Conservation (phyloP, 345 rosid species). For the Pugionium dolabratum region DNA sequence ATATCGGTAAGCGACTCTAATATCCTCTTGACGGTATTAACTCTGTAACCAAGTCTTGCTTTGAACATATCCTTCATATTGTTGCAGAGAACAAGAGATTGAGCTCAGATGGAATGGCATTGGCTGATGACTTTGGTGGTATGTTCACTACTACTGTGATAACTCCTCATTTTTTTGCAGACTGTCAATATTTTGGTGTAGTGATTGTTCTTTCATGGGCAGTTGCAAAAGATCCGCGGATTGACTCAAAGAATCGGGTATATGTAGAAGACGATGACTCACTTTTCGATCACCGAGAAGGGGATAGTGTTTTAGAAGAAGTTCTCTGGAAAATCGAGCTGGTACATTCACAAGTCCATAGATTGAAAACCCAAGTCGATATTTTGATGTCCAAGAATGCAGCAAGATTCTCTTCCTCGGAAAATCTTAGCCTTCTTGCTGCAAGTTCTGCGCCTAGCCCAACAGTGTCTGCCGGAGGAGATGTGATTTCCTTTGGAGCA, state of each 20-base stretch:
- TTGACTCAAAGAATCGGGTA: constrained; percentile 42
- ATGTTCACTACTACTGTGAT: not conserved
- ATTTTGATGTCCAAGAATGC: constrained; percentile 63
- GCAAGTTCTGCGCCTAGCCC: constrained; percentile 90
- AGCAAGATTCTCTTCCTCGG: constrained; percentile 81
- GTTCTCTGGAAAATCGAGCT: constrained; percentile 70
- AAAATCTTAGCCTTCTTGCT: constrained; percentile 82
- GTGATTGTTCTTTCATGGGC: constrained; percentile 30
- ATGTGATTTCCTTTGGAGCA: constrained; percentile 57
- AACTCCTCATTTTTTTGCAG: constrained; percentile 4
- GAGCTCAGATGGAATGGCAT: constrained; percentile 55
- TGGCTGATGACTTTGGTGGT: constrained; percentile 65
- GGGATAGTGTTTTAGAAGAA: constrained; percentile 58
- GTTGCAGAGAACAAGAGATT: constrained; percentile 69
- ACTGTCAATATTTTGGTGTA: constrained; percentile 27
- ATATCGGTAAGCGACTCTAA: constrained; percentile 52
- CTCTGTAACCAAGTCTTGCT: constrained; percentile 3
- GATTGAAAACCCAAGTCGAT: constrained; percentile 65
- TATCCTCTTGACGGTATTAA: not conserved
- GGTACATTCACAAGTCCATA: constrained; percentile 60
- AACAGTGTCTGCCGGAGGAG: constrained; percentile 67
- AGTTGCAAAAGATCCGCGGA: constrained; percentile 47
- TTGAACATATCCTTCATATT: constrained; percentile 10
- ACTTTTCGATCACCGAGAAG: constrained; percentile 51
- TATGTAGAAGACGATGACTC: constrained; percentile 44